Base-by-base conservation (phyloP, 1,284 basidiomycete species). In the Xanthoconium separans region DNA sequence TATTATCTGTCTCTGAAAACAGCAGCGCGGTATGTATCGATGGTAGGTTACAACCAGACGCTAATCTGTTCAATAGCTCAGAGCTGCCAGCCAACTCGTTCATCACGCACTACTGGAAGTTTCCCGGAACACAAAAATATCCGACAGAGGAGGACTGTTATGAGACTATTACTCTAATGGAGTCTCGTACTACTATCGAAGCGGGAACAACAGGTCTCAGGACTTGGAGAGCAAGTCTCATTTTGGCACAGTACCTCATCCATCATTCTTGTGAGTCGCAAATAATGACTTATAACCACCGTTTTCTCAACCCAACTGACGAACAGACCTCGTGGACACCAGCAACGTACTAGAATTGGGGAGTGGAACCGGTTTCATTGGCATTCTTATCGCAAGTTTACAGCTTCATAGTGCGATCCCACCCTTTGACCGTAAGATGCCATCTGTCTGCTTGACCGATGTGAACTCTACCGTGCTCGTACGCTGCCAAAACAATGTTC, bases 161-260 rank as follows among this genome's bases (percentile, higher is more conserved):
- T 55, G 70, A 75, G 31, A 77, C 68, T 9, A 72, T 77, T 16
- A 89, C 88, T 1, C 69, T 91, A 3, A 72, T 85, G 12, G 89
- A 91, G 68, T 88, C 89, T 3, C 80, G 84, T 4, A 85, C 81
- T 1, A 82, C 77, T 1, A 83, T 90, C 30, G 87, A 91, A 66
- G 74, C 74, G 43, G 89, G 89, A 2, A 91, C 88, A 0, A 91
- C 89, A 1, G 89, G 89, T 6, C 68, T 91, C 42, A 77, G 85
- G 50, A 91, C 89, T 2, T 91, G 89, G 89, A 74, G 77, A 27
- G 87, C 89, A 2, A 85, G 87, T 61, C 78, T 86, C 43, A 72
- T 79, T n/a, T 73, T 91, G 13, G 81, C 83, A 0, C 77, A 84
- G 47, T 84, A 82, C 61, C 70, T 91, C n/a, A 75, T 83, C 22